A percentile compares a stretch with the other conserved stretches of the same genome.
Evolutionary conservation across 2,329 filamentous ascomycete species (phyloP).

Genomic region (Xylariaceae sp.): DNA sequence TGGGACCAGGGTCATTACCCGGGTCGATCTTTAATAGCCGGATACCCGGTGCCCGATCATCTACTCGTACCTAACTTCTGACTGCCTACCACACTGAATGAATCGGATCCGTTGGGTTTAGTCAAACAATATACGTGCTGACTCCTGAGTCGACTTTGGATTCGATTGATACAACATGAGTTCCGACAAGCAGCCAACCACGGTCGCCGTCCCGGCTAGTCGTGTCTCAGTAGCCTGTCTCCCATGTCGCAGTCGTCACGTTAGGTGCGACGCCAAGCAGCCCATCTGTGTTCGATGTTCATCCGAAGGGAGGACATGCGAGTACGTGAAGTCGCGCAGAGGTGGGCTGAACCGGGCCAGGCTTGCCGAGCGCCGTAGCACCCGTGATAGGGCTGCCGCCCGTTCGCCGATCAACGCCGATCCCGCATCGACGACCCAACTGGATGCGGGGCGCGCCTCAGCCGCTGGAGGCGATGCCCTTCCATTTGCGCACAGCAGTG

Average conservation of each 20-base stretch:
- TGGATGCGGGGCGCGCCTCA: background rate
- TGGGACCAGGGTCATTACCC: too few species aligned
- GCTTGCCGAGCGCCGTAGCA: conserved; percentile 16
- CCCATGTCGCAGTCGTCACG: conserved; percentile 19
- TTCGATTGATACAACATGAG: conserved; percentile 6
- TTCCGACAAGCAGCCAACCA: conserved; percentile 4
- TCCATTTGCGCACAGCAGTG: background rate
- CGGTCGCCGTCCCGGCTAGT: background rate
- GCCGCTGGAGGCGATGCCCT: background rate
- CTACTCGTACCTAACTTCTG: too few species aligned
- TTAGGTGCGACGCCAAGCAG: conserved; percentile 19
- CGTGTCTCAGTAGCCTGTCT: conserved; percentile 21
- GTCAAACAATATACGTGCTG: background rate
- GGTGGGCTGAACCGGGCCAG: conserved; percentile 17
- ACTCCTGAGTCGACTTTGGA: background rate
- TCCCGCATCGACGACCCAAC: conserved; percentile 7
- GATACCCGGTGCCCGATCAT: too few species aligned
- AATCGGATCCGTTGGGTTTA: background rate
- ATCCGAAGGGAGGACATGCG: conserved; percentile 17
- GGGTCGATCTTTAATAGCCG: too few species aligned
- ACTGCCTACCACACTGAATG: background rate
- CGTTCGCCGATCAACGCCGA: conserved; percentile 11
- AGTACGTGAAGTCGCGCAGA: conserved; percentile 23
- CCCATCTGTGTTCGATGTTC: conserved; percentile 17
- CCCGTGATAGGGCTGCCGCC: conserved; percentile 4